A percentile compares a stretch with the other conserved stretches of the same genome.
Conservation (phyloP, 495 filamentous ascomycete genomes). For the Aspergillus heteromorphus region DNA sequence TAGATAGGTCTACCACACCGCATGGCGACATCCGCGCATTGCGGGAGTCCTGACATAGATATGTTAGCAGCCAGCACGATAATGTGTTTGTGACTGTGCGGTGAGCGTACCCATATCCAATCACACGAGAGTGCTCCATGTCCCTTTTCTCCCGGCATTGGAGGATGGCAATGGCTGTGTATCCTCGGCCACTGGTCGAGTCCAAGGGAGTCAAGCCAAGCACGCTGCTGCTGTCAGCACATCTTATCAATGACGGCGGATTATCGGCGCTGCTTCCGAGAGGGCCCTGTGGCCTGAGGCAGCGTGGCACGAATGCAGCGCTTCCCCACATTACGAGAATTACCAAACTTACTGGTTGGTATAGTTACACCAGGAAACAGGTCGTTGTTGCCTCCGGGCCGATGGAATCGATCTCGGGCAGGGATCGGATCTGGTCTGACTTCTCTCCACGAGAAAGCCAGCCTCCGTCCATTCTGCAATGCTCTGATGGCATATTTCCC, state of each 20-base stretch:
- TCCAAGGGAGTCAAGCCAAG: not conserved
- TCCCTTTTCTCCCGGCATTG: slow-evolving; percentile 8
- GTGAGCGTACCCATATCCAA: slow-evolving; percentile 15
- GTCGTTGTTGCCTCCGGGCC: not conserved
- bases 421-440: too few relatives aligned
- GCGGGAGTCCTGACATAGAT: slow-evolving; percentile 37
- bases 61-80: too few relatives aligned
- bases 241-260: not conserved
- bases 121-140: slow-evolving; percentile 10
- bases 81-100: too few relatives aligned
- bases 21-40: slow-evolving; percentile 46
- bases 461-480: too few relatives aligned
- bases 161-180: not conserved
- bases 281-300: not conserved
- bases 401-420: too few relatives aligned
- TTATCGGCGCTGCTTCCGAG: not conserved
- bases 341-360: not conserved
- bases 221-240: not conserved
- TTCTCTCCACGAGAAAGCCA: too few relatives aligned
- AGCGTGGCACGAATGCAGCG: not conserved
- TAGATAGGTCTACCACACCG: slow-evolving; percentile 42
- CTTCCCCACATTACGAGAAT: not conserved
- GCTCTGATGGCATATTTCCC: not conserved
- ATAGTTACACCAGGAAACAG: not conserved
- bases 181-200: not conserved